Evolutionary conservation across 768 basidiomycete species (phyloP).

Genomic region (Porphyrellus cyaneotinctus): DNA sequence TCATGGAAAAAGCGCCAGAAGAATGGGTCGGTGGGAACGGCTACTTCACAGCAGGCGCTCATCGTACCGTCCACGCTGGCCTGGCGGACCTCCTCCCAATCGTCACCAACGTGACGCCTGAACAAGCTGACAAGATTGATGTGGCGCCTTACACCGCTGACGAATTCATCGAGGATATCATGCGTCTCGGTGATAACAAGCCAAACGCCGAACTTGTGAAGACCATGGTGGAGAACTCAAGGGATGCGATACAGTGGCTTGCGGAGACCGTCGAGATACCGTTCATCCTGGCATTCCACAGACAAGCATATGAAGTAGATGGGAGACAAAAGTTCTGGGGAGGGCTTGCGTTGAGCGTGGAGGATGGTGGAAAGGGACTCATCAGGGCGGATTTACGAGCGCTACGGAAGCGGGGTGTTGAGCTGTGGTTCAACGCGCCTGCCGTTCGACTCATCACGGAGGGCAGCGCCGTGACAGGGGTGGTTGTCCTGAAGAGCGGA

Average conservation of each 20-base stretch:
- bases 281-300: slow-evolving; percentile 57
- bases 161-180: slow-evolving; percentile 55
- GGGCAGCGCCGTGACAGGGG: slow-evolving; percentile 41
- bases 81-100: slow-evolving; percentile 56
- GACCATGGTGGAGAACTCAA: no score
- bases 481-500: slow-evolving; percentile 41
- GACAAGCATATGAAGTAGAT: slow-evolving; percentile 63
- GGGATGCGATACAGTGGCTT: slow-evolving; percentile 46
- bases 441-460: slow-evolving; percentile 35
- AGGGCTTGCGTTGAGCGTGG: slow-evolving; percentile 58
- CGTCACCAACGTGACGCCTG: slow-evolving; percentile 44
- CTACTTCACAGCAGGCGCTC: slow-evolving; percentile 68
- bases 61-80: slow-evolving; percentile 60
- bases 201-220: slow-evolving; percentile 47
- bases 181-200: slow-evolving; percentile 51
- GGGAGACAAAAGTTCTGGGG: slow-evolving; percentile 70
- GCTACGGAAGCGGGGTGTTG: slow-evolving; percentile 46
- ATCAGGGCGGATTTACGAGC: slow-evolving; percentile 52
- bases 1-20: slow-evolving; percentile 61
- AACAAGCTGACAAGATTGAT: slow-evolving; percentile 46
- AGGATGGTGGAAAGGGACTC: slow-evolving; percentile 65
- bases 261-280: slow-evolving; percentile 46
- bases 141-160: slow-evolving; percentile 54
- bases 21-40: slow-evolving; percentile 70
- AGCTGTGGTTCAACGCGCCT: slow-evolving; percentile 54